Evolutionary conservation across 2,329 filamentous ascomycete genomes (phyloP).

Genomic region (Fusarium sp.): DNA sequence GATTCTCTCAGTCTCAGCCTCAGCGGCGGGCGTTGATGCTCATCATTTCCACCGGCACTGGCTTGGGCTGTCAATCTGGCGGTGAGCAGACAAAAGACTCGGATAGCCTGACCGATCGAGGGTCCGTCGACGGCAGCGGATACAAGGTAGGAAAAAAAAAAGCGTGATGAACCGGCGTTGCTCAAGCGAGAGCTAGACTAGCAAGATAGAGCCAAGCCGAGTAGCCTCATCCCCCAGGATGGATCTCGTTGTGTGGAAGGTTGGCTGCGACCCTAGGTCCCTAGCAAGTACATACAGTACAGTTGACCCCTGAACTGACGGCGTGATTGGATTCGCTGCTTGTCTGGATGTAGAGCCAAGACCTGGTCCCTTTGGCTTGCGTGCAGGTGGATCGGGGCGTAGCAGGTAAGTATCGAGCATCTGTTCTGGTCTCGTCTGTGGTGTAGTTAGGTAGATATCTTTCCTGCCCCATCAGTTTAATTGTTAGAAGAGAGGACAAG

Average conservation of each 20-base stretch:
- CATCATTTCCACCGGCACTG: constrained; percentile 31
- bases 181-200: constrained; percentile 30
- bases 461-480: constrained; percentile 29
- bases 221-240: constrained; percentile 34
- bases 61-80: constrained; percentile 40
- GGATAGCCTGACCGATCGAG: constrained; percentile 41
- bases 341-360: constrained; percentile 35
- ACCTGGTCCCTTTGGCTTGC: constrained; percentile 41
- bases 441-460: not conserved
- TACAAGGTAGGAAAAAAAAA: constrained; percentile 26
- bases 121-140: constrained; percentile 35
- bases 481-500: constrained; percentile 7
- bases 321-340: constrained; percentile 37
- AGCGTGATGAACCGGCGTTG: constrained; percentile 24
- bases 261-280: constrained; percentile 36
- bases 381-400: constrained; percentile 45
- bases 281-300: constrained; percentile 20
- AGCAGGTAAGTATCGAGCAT: constrained; percentile 28
- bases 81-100: constrained; percentile 42
- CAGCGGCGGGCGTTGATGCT: constrained; percentile 41
- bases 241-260: constrained; percentile 35
- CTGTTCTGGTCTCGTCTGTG: constrained; percentile 7
- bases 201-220: constrained; percentile 20
- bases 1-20: not conserved
- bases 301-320: constrained; percentile 29